Conservation (phyloP, 305 asterid genomes). For the Galium porrigens region DNA sequence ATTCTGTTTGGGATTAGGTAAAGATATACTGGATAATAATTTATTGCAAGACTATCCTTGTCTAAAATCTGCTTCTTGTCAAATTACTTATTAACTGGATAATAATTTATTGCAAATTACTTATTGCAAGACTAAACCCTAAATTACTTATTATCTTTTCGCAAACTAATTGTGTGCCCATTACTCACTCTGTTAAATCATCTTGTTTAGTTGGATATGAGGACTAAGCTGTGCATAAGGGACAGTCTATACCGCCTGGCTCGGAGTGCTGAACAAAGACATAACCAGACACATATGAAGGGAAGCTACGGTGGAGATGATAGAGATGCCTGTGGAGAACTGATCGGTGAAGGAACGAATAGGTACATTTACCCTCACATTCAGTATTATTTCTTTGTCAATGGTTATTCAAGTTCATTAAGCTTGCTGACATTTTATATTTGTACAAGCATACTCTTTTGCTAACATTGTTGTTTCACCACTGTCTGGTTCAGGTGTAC, state of each 20-base stretch:
- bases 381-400: no score
- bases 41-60: neutral
- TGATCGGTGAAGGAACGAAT: constrained; percentile 33
- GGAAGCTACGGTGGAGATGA: constrained; percentile 25
- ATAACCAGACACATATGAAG: constrained; percentile 28
- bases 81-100: no score
- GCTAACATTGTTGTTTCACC: neutral
- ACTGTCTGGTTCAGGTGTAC: constrained; percentile 20
- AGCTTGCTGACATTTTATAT: neutral
- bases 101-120: no score
- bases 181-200: constrained; percentile 7
- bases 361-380: constrained; percentile 26
- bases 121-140: no score
- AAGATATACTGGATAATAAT: neutral
- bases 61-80: neutral
- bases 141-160: neutral
- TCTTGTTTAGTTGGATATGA: constrained; percentile 56
- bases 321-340: constrained; percentile 30
- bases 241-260: constrained; percentile 90
- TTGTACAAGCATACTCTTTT: neutral
- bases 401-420: neutral
- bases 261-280: constrained; percentile 75
- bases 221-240: constrained; percentile 72
- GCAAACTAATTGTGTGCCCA: neutral
- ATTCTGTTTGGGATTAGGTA: neutral